Conservation (phyloP, 2,329 filamentous ascomycete genomes). For the Madurella mycetomatis region DNA sequence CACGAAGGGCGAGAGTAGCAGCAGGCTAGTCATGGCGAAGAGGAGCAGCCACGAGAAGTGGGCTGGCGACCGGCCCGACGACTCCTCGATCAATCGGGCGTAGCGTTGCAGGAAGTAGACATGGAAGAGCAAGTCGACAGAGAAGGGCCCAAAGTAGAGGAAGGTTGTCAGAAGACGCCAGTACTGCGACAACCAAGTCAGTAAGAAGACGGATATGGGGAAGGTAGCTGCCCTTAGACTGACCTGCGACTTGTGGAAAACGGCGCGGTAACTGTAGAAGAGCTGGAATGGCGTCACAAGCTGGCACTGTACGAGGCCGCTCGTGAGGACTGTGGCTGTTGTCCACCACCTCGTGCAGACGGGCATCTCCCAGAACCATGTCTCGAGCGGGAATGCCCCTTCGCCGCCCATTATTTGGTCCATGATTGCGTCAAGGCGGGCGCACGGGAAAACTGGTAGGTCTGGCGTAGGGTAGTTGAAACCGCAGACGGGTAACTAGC, state of each 20-base stretch:
- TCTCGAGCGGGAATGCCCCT: slow-evolving; percentile 74
- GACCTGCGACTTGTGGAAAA: slow-evolving; percentile 90
- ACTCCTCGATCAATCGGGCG: slow-evolving; percentile 89
- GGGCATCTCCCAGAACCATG: slow-evolving; percentile 99
- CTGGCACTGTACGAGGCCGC: slow-evolving; percentile 86
- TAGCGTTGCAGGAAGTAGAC: slow-evolving; percentile 98
- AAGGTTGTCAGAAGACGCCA: slow-evolving; percentile 97
- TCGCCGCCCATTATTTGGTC: slow-evolving; percentile 56
- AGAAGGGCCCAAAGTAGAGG: slow-evolving; percentile 93
- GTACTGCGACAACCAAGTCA: slow-evolving; percentile 55
- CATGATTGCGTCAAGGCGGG: slow-evolving; percentile 35
- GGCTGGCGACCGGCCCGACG: slow-evolving; percentile 83
- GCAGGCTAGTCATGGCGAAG: slow-evolving; percentile 75
- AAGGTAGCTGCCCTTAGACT: slow-evolving; percentile 26
- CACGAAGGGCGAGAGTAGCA: slow-evolving; percentile 78
- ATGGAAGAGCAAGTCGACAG: slow-evolving; percentile 91
- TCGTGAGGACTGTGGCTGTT: slow-evolving; percentile 81
- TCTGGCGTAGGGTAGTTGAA: not conserved
- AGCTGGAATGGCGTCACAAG: slow-evolving; percentile 91
- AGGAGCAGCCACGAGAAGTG: slow-evolving; percentile 93
- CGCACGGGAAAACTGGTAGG: not conserved
- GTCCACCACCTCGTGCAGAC: slow-evolving; percentile 97
- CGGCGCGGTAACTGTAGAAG: slow-evolving; percentile 91
- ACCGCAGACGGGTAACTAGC: too few species aligned
- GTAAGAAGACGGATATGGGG: slow-evolving; percentile 2